Conservation (phyloP, 768 basidiomycete genomes). For the Amanita thiersii region DNA sequence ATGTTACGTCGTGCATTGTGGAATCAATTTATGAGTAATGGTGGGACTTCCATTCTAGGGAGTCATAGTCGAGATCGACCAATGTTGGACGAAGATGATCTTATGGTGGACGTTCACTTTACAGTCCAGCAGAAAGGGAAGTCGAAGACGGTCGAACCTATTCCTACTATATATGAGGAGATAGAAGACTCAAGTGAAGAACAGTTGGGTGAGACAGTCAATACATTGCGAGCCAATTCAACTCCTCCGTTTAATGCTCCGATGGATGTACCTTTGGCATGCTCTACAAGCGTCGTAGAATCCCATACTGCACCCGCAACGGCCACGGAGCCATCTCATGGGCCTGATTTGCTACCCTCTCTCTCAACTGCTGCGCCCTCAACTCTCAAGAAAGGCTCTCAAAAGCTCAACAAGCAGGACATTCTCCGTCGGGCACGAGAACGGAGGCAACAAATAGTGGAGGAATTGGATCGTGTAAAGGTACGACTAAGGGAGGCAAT, state of each 20-base stretch:
- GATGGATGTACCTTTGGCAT: no score
- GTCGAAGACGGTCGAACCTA: constrained; percentile 3
- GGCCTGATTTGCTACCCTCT: no score
- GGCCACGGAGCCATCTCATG: no score
- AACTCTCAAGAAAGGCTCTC: no score
- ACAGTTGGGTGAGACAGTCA: no score
- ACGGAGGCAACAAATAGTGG: constrained; percentile 40
- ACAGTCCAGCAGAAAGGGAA: constrained; percentile 4
- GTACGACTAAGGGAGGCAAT: constrained; percentile 68
- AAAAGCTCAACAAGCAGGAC: constrained; percentile 12
- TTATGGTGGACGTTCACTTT: background rate
- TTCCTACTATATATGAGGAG: no score
- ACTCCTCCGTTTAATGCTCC: no score
- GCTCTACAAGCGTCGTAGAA: no score
- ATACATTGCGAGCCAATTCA: no score
- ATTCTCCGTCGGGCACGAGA: constrained; percentile 36
- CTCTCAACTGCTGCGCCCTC: no score
- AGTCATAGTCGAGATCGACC: background rate
- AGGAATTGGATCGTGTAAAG: constrained; percentile 52
- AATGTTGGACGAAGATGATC: constrained; percentile 13
- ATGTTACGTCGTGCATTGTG: constrained; percentile 15
- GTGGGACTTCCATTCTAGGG: constrained; percentile 7
- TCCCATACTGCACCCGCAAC: no score
- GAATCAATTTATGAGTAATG: constrained; percentile 11
- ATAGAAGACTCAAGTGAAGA: no score